Evolutionary conservation across 305 asterid genomes (phyloP).

Genomic region (Solanum chacoense): DNA sequence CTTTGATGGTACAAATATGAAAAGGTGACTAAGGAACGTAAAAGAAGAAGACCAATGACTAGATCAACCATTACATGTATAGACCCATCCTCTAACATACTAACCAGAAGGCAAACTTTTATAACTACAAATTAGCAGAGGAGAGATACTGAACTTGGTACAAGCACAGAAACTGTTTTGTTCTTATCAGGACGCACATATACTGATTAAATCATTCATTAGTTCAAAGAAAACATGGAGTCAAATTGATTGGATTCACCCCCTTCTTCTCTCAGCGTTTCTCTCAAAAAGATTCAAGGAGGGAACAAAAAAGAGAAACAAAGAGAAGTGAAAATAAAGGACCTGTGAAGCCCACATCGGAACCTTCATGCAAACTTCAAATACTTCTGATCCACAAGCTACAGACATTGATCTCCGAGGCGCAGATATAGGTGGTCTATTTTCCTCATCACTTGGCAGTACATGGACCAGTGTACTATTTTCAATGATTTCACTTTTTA

Average conservation of each 20-base stretch:
- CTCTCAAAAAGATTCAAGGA: neutral
- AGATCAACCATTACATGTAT: neutral
- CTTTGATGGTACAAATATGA: neutral
- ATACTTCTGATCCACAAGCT: constrained; percentile 86
- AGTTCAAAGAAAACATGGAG: neutral
- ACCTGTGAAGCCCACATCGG: constrained; percentile 99
- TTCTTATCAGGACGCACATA: neutral
- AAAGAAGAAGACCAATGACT: neutral
- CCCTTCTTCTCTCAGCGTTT: neutral
- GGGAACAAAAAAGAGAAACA: neutral
- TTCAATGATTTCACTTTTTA: constrained; percentile 84
- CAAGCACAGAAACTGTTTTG: neutral
- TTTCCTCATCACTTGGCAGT: constrained; percentile 41
- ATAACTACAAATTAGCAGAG: neutral
- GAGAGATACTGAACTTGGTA: neutral
- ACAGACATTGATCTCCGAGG: constrained; percentile 85
- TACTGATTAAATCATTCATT: neutral
- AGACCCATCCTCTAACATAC: neutral
- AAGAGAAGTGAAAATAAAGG: constrained; percentile 2
- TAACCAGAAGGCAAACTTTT: neutral
- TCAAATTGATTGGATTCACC: neutral
- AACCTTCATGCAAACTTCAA: constrained; percentile 77
- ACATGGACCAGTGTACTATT: constrained; percentile 58
- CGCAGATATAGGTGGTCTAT: constrained; percentile 40
- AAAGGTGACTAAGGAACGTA: neutral